Conservation (phyloP, 352 stramenopile species). For the Pythium diclinum region DNA sequence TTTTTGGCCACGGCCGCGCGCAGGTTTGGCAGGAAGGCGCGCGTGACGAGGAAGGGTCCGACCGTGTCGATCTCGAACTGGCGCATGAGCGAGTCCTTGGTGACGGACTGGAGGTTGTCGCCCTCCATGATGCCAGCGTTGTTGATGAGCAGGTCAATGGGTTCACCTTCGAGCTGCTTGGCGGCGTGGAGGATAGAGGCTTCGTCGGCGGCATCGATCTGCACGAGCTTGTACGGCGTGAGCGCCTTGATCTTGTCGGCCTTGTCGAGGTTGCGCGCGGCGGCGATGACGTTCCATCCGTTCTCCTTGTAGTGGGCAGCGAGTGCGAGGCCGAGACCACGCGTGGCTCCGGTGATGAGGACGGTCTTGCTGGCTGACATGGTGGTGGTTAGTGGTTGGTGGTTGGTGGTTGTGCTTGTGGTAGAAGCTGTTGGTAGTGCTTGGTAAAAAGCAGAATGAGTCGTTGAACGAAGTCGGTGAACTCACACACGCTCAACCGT, state of each 20-base stretch:
- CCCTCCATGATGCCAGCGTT: constrained; percentile 40
- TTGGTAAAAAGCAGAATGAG: too few relatives aligned
- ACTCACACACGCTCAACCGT: too few relatives aligned
- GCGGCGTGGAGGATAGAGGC: constrained; percentile 32
- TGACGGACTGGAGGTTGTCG: constrained; percentile 22
- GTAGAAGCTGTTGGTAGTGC: too few relatives aligned
- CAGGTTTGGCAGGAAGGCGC: constrained; percentile 36
- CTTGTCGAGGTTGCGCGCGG: constrained; percentile 12
- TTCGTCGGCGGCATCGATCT: constrained; percentile 37
- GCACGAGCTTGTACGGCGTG: constrained; percentile 36
- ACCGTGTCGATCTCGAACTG: constrained; percentile 61
- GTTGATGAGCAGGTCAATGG: constrained; percentile 56
- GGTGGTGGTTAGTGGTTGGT: background rate
- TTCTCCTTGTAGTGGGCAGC: constrained; percentile 21
- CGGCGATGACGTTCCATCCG: constrained; percentile 24
- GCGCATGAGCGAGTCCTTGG: constrained; percentile 36
- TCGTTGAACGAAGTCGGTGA: too few relatives aligned
- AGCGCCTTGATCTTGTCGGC: constrained; percentile 20
- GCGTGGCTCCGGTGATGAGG: constrained; percentile 30
- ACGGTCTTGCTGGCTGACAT: constrained; percentile 18
- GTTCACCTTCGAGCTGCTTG: constrained; percentile 29
- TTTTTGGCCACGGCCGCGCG: constrained; percentile 11
- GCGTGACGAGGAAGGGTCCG: constrained; percentile 48
- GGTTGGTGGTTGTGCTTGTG: too few relatives aligned
- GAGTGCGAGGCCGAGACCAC: constrained; percentile 30